These are phyloP conservation scores for Sporisorium sorghi DNA, from an alignment of 1,284 basidiomycete species.

Conservation along the genomic window DNA sequence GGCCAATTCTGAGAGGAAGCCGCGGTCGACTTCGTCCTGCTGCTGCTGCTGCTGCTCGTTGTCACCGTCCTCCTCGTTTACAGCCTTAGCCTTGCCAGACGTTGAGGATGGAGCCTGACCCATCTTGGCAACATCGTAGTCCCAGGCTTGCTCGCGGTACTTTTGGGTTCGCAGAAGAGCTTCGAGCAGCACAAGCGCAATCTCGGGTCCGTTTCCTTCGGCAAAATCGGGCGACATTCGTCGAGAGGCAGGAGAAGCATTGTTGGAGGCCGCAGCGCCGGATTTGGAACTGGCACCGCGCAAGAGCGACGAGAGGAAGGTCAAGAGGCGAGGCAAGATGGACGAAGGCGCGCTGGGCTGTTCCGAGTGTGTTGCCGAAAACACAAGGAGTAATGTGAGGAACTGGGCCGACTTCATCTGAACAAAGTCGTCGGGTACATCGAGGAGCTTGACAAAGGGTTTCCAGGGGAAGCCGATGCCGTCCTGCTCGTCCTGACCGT, in stretches of 20 bases:
- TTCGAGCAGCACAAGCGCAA: slow-evolving; percentile 89
- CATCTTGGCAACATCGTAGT: slow-evolving; percentile 61
- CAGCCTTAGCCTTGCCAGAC: slow-evolving; percentile 24
- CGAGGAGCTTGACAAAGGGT: slow-evolving; percentile 83
- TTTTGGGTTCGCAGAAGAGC: slow-evolving; percentile 84
- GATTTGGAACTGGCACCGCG: slow-evolving; percentile 38
- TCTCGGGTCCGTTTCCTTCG: slow-evolving; percentile 79
- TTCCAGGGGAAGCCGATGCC: slow-evolving; percentile 82
- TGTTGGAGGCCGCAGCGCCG: slow-evolving; percentile 7
- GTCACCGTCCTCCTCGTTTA: slow-evolving; percentile 26
- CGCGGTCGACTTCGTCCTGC: slow-evolving; percentile 29
- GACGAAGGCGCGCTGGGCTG: slow-evolving; percentile 34
- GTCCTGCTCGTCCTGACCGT: slow-evolving; percentile 49
- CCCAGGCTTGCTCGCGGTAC: slow-evolving; percentile 75
- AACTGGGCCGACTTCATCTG: slow-evolving; percentile 90
- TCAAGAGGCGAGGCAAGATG: slow-evolving; percentile 44
- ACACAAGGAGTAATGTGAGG: slow-evolving; percentile 80
- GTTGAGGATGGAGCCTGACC: slow-evolving; percentile 15
- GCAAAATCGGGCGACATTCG: slow-evolving; percentile 56
- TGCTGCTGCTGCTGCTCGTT: slow-evolving; percentile 7
- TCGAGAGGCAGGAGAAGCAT: slow-evolving; percentile 32
- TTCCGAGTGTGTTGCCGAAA: slow-evolving; percentile 40
- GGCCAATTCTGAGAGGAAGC: slow-evolving; percentile 53
- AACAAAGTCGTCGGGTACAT: slow-evolving; percentile 90
- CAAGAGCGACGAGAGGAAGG: slow-evolving; percentile 48